Base-by-base conservation (phyloP, 495 filamentous ascomycete species). In the Thozetella sp. region DNA sequence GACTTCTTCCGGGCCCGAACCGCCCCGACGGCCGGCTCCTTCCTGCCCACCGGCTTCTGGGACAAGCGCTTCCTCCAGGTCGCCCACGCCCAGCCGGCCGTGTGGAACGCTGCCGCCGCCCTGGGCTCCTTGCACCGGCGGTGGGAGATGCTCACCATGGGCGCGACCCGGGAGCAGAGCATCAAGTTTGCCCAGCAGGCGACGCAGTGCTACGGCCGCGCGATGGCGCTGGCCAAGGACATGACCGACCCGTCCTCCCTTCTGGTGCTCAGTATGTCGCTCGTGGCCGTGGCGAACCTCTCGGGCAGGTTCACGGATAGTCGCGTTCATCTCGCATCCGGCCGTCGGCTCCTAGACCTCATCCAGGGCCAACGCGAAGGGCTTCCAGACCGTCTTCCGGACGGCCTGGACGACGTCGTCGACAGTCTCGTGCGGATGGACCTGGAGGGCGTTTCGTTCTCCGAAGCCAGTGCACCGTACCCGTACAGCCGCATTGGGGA, bases 51-150 rank as follows among this genome's bases (percentile, higher is more conserved):
- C 3, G 51, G 26, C 19, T 86, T 88, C 67, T 88, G 85, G 85
- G 65, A 71, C 55, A 71, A 66, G 6, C 60, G 77, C 12, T 74
- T 88, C 3, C 78, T 82, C 22, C 82, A 83, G 64, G 66, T 80
- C 10, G 78, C 78, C 23, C 79, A 77, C 22, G 67, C 60, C 51
- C 82, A 86, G 58, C 78, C 82, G 0, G 80, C 83, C 0, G 73
- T 84, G 1, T 83, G 82, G 74, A 78, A 82, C 62, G 82, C 79
- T 3, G 80, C 84, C 58, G 80, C 62, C 64, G 83, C 70, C 51
- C 76, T 59, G 25, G 70, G 72, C 50, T 71, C 68, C 4, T 58
- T 76, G 51, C 73, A 74, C 26, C 65, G 71, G 13, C 61, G 64
- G 26, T 70, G 60, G 63, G 66, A 68, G 54, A n/a, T 20, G 22